Base-by-base conservation (phyloP, 2,329 filamentous ascomycete genomes). In the Xylariaceae sp. region DNA sequence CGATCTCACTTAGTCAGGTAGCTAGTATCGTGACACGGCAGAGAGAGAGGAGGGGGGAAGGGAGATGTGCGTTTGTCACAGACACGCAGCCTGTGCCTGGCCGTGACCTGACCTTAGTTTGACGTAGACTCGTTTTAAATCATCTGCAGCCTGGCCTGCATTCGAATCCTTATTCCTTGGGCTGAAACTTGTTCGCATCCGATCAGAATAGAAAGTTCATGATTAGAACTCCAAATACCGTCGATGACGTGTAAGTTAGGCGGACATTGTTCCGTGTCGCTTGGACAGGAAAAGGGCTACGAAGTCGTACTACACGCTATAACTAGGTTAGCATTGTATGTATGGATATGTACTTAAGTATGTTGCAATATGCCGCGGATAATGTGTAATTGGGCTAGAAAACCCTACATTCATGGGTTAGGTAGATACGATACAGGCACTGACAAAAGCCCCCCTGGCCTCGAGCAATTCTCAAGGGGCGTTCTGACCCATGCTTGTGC, bases 121-220 rank as follows among this genome's bases (percentile, higher is more conserved):
- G 2, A 16, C 47, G 32, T 20, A 44, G 42, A 40, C 41, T 52
- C 29, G 48, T 48, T 23, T 57, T 42, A 14, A 49, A 53, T 55
- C 44, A 50, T 26, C 49, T 45, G 50, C 52, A 54, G 44, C 40
- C 42, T 43, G 32, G 50, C 43, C 41, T 52, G 29, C 43, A 37
- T 50, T 10, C 20, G 26, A 41, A 59, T 54, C 57, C 57, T 58
- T 4, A 47, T 40, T 48, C 21, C 44, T 32, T 37, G 48, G 40
- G 46, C 19, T 42, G 50, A 47, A 51, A 49, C 48, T 57, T 40
- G 48, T 26, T 50, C 40, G 45, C 26, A 43, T 26, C 10, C 16
- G 20, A 43, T 44, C 44, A 40, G 20, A 42, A 45, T 26, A 44
- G 20, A 48, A 56, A 54, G 29, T 50, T 55, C 48, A 50, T 60